phyloP scores from a whole-genome alignment of 768 basidiomycete species.

The Suillus alpinus region DNA sequence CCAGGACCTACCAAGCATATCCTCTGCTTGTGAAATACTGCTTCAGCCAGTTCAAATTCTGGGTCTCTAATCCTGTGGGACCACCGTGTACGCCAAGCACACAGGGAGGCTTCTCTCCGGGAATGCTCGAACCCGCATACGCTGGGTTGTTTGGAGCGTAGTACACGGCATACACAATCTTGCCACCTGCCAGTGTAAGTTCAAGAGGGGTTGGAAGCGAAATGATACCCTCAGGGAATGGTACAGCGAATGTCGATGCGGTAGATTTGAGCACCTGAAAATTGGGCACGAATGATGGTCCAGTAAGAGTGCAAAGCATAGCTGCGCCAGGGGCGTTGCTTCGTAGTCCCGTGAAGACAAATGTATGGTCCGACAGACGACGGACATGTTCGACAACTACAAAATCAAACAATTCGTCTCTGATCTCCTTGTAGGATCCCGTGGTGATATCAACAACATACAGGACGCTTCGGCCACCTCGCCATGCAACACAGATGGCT shows the following conservation, averaged over 20 bases:
- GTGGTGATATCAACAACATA: slow-evolving; percentile 29
- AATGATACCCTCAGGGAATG: slow-evolving; percentile 24
- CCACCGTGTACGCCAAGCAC: slow-evolving; percentile 70
- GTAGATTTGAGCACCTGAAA: slow-evolving; percentile 23
- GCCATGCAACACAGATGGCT: slow-evolving; percentile 30
- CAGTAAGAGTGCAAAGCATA: slow-evolving; percentile 27
- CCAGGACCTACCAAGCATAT: slow-evolving; percentile 51
- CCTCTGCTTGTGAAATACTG: slow-evolving; percentile 71
- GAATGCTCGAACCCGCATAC: slow-evolving; percentile 43
- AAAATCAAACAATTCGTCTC: slow-evolving; percentile 30
- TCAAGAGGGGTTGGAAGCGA: slow-evolving; percentile 50
- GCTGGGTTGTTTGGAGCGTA: slow-evolving; percentile 66
- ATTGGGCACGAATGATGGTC: slow-evolving; percentile 20
- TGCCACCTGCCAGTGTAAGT: slow-evolving; percentile 29
- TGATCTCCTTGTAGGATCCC: slow-evolving; percentile 22
- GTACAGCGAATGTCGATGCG: slow-evolving; percentile 12
- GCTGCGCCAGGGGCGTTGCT: slow-evolving; percentile 30
- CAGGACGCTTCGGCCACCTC: slow-evolving; percentile 32
- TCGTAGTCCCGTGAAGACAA: slow-evolving; percentile 34
- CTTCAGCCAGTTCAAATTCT: slow-evolving; percentile 50
- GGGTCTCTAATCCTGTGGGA: slow-evolving; percentile 50
- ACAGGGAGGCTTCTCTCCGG: slow-evolving; percentile 63
- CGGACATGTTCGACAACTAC: slow-evolving; percentile 25
- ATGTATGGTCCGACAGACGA: slow-evolving; percentile 16
- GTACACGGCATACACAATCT: slow-evolving; percentile 58